Evolutionary conservation across 225 moss, liverwort and hornwort species (phyloP).

Genomic region (Climacium dendroides): DNA sequence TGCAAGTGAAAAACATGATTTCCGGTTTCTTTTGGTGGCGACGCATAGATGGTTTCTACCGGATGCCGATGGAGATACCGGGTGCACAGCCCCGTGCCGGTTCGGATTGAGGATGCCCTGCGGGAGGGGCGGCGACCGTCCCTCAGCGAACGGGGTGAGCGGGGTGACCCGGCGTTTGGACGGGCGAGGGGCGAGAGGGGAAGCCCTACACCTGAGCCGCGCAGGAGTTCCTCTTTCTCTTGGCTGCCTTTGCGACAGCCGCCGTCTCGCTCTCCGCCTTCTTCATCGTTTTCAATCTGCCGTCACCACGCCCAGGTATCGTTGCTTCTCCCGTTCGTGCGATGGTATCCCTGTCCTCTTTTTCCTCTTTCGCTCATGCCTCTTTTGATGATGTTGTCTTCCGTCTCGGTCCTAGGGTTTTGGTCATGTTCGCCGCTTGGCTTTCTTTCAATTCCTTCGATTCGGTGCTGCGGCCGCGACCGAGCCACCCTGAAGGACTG

Average conservation of each 20-base stretch:
- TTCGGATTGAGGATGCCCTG: neutral
- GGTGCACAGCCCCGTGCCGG: neutral
- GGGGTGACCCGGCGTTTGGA: neutral
- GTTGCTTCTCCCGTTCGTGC: neutral
- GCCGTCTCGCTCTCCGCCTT: conserved; percentile 12
- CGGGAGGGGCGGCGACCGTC: neutral
- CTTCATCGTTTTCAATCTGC: neutral
- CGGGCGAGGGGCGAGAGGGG: neutral
- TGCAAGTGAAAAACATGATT: neutral
- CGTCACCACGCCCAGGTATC: neutral
- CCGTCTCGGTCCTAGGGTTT: neutral
- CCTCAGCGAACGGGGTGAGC: neutral
- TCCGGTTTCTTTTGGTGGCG: neutral
- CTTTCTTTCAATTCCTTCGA: neutral
- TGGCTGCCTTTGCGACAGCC: conserved; percentile 14
- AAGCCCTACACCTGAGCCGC: conserved; percentile 3
- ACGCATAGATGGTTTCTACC: too few relatives aligned
- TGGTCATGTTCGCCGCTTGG: neutral
- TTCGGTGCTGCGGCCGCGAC: neutral
- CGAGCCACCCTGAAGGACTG: neutral
- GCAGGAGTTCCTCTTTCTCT: neutral
- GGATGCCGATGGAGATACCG: neutral
- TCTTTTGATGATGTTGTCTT: neutral
- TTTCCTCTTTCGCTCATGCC: neutral
- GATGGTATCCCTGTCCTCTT: neutral